phyloP scores from a whole-genome alignment of 805 yeast species.

The Ogataea parapolymorpha region DNA sequence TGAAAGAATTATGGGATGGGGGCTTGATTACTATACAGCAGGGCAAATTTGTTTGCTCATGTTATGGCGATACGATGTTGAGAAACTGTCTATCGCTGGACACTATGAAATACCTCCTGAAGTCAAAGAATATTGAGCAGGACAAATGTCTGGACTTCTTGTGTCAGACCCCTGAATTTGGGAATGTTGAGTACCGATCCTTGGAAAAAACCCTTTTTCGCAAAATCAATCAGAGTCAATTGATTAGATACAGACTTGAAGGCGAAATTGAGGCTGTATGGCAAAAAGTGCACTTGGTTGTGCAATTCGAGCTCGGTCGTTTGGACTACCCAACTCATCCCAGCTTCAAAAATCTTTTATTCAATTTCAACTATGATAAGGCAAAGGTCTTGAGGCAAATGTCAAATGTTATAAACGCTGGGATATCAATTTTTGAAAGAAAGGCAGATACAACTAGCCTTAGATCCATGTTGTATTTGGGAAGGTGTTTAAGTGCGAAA shows the following conservation, averaged over 20 bases:
- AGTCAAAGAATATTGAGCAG: slow-evolving; percentile 14
- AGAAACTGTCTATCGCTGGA: slow-evolving; percentile 44
- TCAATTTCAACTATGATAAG: slow-evolving; percentile 41
- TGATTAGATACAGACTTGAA: slow-evolving; percentile 35
- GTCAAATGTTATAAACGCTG: slow-evolving; percentile 41
- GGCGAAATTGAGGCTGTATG: slow-evolving; percentile 21
- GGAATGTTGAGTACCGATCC: slow-evolving; percentile 37
- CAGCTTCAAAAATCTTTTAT: slow-evolving; percentile 35
- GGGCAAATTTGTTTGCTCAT: slow-evolving; percentile 28
- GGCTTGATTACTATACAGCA: background rate
- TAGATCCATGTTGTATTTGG: slow-evolving; percentile 35
- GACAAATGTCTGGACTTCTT: slow-evolving; percentile 28
- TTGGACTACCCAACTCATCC: slow-evolving; percentile 42
- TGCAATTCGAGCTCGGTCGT: slow-evolving; percentile 52
- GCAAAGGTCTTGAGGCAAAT: slow-evolving; percentile 39
- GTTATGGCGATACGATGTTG: slow-evolving; percentile 47
- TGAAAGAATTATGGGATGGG: background rate
- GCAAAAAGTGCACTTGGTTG: slow-evolving; percentile 41
- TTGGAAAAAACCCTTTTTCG: slow-evolving; percentile 44
- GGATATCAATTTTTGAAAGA: slow-evolving; percentile 41
- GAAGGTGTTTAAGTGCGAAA: slow-evolving; percentile 39
- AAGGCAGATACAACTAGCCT: slow-evolving; percentile 43
- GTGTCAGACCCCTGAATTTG: slow-evolving; percentile 40
- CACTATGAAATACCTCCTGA: slow-evolving; percentile 39
- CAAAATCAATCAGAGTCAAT: slow-evolving; percentile 40